Evolutionary conservation across 306 rosid genomes (phyloP).

Genomic region (Prunus kanzakura): DNA sequence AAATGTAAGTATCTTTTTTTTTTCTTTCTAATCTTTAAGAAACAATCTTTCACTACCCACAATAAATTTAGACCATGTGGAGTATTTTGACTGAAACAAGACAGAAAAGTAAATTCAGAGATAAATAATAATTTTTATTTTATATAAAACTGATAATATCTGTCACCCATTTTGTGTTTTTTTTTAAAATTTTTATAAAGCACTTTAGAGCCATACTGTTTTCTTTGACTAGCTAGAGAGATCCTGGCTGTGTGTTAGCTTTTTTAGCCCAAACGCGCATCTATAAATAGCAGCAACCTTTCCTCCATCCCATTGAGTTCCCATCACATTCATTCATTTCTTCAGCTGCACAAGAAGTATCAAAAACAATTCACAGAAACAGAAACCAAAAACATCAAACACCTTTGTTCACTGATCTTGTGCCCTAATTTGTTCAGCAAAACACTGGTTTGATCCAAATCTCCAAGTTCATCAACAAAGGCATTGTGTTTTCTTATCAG

Average conservation of each 20-base stretch:
- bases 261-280: conserved; percentile 13
- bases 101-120: conserved; percentile 18
- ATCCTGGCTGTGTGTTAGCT: conserved; percentile 4
- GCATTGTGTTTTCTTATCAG: not conserved
- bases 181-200: not conserved
- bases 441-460: not conserved
- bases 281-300: conserved; percentile 57
- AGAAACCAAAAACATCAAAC: too few relatives aligned
- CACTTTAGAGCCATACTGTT: conserved; percentile 17
- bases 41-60: not conserved
- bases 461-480: not conserved
- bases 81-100: not conserved
- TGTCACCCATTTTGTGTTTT: conserved; percentile 45
- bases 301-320: conserved; percentile 27
- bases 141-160: conserved; percentile 34
- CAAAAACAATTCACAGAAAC: conserved; percentile 12
- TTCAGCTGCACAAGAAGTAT: conserved; percentile 28
- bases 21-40: not conserved
- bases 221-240: conserved; percentile 32
- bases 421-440: too few relatives aligned
- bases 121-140: conserved; percentile 8
- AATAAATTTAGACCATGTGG: not conserved
- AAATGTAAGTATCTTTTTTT: not conserved
- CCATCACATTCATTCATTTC: conserved; percentile 25
- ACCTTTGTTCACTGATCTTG: too few relatives aligned